These are phyloP conservation scores for Rhizopus sp. DNA, from an alignment of 371 early-diverging fungal species.

Conservation along the genomic window DNA sequence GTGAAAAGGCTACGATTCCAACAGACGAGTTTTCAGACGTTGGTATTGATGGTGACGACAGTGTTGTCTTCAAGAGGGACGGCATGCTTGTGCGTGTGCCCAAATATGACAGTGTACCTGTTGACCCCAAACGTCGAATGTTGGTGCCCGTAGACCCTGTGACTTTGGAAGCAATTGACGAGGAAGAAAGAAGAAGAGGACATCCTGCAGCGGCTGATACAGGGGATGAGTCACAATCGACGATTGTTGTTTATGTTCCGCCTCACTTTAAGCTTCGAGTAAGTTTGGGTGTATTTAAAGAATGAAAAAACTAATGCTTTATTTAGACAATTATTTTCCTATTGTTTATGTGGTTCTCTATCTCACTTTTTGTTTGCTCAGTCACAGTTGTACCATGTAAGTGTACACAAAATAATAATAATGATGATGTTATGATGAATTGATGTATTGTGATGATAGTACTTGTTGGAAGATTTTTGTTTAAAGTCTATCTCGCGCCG, in stretches of 20 bases:
- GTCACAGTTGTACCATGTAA: conserved; percentile 57
- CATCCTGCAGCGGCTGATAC: conserved; percentile 58
- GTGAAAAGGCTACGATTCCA: conserved; percentile 25
- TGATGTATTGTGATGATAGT: conserved; percentile 28
- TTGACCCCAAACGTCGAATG: conserved; percentile 69
- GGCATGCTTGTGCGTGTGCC: conserved; percentile 73
- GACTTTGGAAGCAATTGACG: conserved; percentile 60
- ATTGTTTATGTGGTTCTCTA: conserved; percentile 62
- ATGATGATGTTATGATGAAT: background rate
- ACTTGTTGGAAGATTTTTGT: conserved; percentile 49
- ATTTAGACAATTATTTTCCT: conserved; percentile 30
- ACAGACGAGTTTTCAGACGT: conserved; percentile 33
- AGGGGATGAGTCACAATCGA: conserved; percentile 49
- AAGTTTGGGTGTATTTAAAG: background rate
- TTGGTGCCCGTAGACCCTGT: conserved; percentile 72
- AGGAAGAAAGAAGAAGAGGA: conserved; percentile 56
- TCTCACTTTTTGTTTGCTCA: conserved; percentile 48
- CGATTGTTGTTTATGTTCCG: conserved; percentile 69
- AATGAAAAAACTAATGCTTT: background rate
- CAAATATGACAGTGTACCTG: conserved; percentile 68
- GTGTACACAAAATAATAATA: conserved; percentile 17
- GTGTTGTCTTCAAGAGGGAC: conserved; percentile 62
- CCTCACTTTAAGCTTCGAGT: conserved; percentile 59
- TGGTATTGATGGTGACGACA: conserved; percentile 34
- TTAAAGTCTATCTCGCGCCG: conserved; percentile 38